phyloP scores from a whole-genome alignment of 225 moss, liverwort and hornwort species.

The Lunularia cruciata region DNA sequence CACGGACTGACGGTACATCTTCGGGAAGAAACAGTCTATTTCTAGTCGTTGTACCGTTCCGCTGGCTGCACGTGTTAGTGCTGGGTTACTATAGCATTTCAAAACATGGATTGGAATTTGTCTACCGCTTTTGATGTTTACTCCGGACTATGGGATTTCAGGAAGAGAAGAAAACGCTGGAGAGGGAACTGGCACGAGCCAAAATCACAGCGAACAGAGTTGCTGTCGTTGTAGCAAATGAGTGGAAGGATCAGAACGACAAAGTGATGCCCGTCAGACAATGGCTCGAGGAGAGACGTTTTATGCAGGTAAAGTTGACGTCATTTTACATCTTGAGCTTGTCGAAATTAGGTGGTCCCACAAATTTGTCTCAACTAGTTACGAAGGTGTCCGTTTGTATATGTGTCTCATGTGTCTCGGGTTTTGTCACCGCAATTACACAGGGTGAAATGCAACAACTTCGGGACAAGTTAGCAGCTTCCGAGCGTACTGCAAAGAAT shows the following conservation, averaged over 20 bases:
- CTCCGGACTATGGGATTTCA: constrained; percentile 23
- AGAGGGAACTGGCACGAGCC: constrained; percentile 83
- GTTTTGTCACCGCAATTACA: neutral
- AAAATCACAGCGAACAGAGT: constrained; percentile 97
- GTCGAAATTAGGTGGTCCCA: neutral
- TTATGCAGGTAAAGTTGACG: constrained; percentile 67
- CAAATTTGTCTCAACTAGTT: too few species aligned
- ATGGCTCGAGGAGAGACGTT: constrained; percentile 97
- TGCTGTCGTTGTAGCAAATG: constrained; percentile 94
- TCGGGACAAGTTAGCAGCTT: constrained; percentile 70
- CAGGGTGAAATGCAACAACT: constrained; percentile 99
- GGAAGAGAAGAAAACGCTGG: constrained; percentile 93
- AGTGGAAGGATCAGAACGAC: constrained; percentile 98
- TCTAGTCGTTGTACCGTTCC: neutral
- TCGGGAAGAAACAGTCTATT: neutral
- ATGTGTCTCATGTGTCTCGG: neutral
- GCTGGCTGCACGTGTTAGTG: neutral
- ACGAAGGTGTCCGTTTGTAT: too few species aligned
- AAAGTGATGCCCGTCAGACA: constrained; percentile 99
- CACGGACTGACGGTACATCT: constrained; percentile 78
- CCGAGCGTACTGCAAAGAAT: constrained; percentile 77
- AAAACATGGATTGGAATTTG: neutral
- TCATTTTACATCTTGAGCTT: neutral
- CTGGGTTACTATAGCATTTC: neutral
- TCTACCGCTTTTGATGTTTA: neutral